These are phyloP conservation scores for Acanthochlamys bracteata DNA, from an alignment of 106 monocot genomes.

Conservation along the genomic window DNA sequence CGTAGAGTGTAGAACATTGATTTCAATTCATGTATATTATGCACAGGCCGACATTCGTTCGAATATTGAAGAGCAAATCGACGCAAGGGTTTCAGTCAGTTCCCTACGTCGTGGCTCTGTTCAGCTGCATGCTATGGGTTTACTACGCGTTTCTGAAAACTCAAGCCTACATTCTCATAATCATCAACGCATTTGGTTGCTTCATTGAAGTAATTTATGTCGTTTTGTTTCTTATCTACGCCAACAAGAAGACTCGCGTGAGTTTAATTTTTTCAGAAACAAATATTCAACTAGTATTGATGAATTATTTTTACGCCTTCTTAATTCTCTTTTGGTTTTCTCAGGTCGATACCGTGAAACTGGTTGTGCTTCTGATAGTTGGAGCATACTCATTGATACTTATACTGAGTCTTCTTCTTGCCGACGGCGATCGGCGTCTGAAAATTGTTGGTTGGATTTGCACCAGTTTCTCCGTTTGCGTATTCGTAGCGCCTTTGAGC, in stretches of 20 bases:
- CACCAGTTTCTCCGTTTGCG: slow-evolving; percentile 39
- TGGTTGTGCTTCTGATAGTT: slow-evolving; percentile 38
- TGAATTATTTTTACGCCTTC: no score
- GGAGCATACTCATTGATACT: slow-evolving; percentile 33
- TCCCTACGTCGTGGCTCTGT: slow-evolving; percentile 56
- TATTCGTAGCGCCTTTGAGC: slow-evolving; percentile 59
- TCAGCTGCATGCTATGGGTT: slow-evolving; percentile 74
- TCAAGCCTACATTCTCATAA: slow-evolving; percentile 47
- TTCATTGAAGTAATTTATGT: slow-evolving; percentile 67
- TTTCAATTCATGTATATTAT: background rate
- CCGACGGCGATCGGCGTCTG: slow-evolving; percentile 10
- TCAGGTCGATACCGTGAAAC: slow-evolving; percentile 31
- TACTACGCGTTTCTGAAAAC: slow-evolving; percentile 56
- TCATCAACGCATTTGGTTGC: slow-evolving; percentile 63
- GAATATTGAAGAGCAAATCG: slow-evolving; percentile 48
- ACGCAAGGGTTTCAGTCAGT: slow-evolving; percentile 60
- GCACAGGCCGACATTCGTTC: slow-evolving; percentile 59
- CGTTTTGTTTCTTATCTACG: slow-evolving; percentile 47
- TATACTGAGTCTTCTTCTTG: slow-evolving; percentile 28
- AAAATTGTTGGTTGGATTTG: slow-evolving; percentile 47
- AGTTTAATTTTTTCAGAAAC: background rate
- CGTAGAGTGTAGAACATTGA: background rate
- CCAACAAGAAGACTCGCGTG: slow-evolving; percentile 42
- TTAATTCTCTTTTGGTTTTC: no score
- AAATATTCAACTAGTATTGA: no score